These are phyloP conservation scores for Saturnispora silvae DNA, from an alignment of 805 yeast genomes.

Conservation along the genomic window DNA sequence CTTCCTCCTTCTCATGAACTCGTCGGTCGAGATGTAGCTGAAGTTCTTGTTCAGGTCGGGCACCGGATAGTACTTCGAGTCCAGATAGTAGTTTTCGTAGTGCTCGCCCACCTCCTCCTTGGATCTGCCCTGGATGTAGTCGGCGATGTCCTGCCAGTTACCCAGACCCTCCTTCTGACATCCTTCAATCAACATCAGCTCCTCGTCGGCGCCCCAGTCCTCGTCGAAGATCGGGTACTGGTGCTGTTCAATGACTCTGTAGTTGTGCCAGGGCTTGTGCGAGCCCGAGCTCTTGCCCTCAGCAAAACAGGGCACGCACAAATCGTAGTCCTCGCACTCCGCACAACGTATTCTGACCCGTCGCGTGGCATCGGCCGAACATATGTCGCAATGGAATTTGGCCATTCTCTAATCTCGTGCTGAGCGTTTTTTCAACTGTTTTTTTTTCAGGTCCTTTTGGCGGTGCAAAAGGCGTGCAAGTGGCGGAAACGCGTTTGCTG, in stretches of 20 bases:
- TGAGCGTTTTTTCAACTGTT: conserved; percentile 5
- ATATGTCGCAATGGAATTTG: conserved; percentile 85
- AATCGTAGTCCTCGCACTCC: conserved; percentile 82
- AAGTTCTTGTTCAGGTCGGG: conserved; percentile 77
- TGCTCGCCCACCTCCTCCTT: conserved; percentile 88
- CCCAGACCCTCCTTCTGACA: conserved; percentile 89
- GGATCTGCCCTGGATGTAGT: conserved; percentile 84
- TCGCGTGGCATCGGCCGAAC: conserved; percentile 92
- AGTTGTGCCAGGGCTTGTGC: conserved; percentile 93
- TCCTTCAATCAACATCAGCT: conserved; percentile 76
- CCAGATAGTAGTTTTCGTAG: conserved; percentile 60
- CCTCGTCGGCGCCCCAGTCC: conserved; percentile 99
- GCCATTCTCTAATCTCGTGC: conserved; percentile 23
- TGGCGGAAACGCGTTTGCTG: too few relatives aligned
- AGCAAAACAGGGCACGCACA: conserved; percentile 97
- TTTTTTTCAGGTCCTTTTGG: too few relatives aligned
- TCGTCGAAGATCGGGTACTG: conserved; percentile 83
- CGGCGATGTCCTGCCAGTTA: conserved; percentile 97
- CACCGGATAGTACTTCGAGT: conserved; percentile 69
- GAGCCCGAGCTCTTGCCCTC: conserved; percentile 69
- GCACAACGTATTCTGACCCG: conserved; percentile 89
- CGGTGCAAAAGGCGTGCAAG: too few relatives aligned
- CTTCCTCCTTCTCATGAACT: conserved; percentile 59
- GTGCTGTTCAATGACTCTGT: conserved; percentile 85
- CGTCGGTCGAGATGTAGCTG: conserved; percentile 48